Percentiles rank a stretch among this genome's conserved stretches.
Conservation (phyloP, 768 basidiomycete genomes). For the Boletus rufocinnamomeus region DNA sequence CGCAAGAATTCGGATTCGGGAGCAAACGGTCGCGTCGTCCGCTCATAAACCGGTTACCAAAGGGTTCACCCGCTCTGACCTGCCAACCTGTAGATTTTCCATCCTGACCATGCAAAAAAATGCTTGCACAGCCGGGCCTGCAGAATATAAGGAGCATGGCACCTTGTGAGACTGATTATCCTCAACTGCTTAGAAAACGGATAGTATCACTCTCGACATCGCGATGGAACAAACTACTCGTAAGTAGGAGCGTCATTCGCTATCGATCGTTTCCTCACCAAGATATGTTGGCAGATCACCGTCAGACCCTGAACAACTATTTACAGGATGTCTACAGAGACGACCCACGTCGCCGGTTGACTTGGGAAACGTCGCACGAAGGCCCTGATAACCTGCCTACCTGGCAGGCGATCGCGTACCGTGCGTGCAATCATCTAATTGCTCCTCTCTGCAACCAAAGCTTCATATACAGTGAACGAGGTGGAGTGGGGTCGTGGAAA, state of each 20-base stretch:
- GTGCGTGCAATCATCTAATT: slow-evolving; percentile 15
- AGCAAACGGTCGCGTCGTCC: neutral
- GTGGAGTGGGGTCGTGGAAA: slow-evolving; percentile 27
- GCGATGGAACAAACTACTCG: slow-evolving; percentile 13
- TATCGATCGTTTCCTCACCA: slow-evolving; percentile 1
- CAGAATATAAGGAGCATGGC: slow-evolving; percentile 18
- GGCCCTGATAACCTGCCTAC: slow-evolving; percentile 27
- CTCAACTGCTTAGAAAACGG: neutral
- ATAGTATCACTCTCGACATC: neutral
- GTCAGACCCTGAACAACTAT: slow-evolving; percentile 28
- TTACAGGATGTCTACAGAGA: slow-evolving; percentile 20
- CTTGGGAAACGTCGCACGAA: slow-evolving; percentile 17
- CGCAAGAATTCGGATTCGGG: neutral
- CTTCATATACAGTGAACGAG: slow-evolving; percentile 16
- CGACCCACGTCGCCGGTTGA: slow-evolving; percentile 14
- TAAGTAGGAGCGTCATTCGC: slow-evolving; percentile 6
- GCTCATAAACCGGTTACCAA: slow-evolving; percentile 6
- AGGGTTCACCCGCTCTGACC: slow-evolving; percentile 3
- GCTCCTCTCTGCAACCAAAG: neutral
- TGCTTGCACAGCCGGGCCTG: slow-evolving; percentile 12
- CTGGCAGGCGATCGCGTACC: slow-evolving; percentile 25
- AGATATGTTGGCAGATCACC: slow-evolving; percentile 14
- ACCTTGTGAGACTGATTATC: neutral
- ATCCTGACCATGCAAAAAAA: slow-evolving; percentile 7
- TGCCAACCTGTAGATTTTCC: slow-evolving; percentile 28